These are phyloP conservation scores for Pseudomassariella vexata DNA, from an alignment of 2,329 filamentous ascomycete genomes.

Conservation along the genomic window DNA sequence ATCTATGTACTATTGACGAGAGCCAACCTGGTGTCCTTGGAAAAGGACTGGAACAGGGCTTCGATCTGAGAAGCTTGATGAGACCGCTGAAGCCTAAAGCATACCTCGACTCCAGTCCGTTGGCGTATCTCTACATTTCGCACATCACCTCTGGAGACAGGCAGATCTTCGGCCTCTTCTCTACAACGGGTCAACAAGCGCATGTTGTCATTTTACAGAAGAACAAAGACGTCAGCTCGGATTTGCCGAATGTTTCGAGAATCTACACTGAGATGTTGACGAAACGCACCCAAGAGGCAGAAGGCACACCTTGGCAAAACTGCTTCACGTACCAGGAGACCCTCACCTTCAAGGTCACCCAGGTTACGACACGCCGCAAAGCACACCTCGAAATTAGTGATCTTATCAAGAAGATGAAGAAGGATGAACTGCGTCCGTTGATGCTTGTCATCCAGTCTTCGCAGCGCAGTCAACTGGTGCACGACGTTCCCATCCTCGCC, in stretches of 20 bases:
- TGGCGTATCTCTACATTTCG: slow-evolving; percentile 87
- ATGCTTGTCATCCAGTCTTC: slow-evolving; percentile 90
- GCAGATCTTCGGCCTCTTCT: slow-evolving; percentile 92
- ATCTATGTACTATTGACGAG: slow-evolving; percentile 88
- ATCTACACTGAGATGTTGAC: slow-evolving; percentile 76
- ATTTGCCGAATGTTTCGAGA: slow-evolving; percentile 83
- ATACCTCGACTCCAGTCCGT: slow-evolving; percentile 68
- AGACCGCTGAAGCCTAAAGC: slow-evolving; percentile 56
- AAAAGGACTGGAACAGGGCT: slow-evolving; percentile 87
- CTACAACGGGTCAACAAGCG: slow-evolving; percentile 71
- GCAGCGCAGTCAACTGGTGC: slow-evolving; percentile 71
- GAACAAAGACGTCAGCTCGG: slow-evolving; percentile 68
- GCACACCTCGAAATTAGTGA: slow-evolving; percentile 85
- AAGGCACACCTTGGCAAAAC: slow-evolving; percentile 68
- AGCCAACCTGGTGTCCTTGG: slow-evolving; percentile 84
- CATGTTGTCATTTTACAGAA: slow-evolving; percentile 86
- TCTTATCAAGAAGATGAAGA: slow-evolving; percentile 81
- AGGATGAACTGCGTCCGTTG: slow-evolving; percentile 73
- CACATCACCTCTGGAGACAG: slow-evolving; percentile 87
- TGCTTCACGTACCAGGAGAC: slow-evolving; percentile 84
- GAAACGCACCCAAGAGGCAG: slow-evolving; percentile 58
- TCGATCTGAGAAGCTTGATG: slow-evolving; percentile 74
- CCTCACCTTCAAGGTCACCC: slow-evolving; percentile 77
- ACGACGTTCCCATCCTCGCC: slow-evolving; percentile 77
- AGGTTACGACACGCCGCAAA: slow-evolving; percentile 85